Evolutionary conservation across 176 grass and related monocot genomes (phyloP).

Genomic region (Panicum miliaceum): DNA sequence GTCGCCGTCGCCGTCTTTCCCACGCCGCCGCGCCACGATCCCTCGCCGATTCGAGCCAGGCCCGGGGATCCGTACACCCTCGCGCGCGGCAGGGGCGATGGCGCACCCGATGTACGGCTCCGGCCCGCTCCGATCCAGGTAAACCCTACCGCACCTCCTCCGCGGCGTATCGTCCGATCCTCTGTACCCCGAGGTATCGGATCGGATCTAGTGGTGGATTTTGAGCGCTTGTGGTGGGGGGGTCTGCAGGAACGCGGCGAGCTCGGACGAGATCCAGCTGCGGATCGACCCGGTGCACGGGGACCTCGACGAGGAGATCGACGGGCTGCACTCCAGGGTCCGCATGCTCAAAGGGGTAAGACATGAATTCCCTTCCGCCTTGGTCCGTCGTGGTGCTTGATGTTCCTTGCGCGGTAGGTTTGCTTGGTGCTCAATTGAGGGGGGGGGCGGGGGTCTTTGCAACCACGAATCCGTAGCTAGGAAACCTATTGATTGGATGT

Average conservation of each 20-base stretch:
- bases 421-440: constrained; percentile 9
- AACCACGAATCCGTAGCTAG: not conserved
- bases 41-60: not conserved
- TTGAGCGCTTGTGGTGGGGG: not conserved
- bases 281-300: constrained; percentile 73
- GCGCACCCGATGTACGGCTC: constrained; percentile 65
- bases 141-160: not conserved
- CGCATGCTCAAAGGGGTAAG: constrained; percentile 67
- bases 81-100: constrained; percentile 31
- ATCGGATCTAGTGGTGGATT: not conserved
- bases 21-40: too few relatives aligned
- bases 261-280: constrained; percentile 76
- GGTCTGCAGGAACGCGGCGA: constrained; percentile 50
- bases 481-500: not conserved
- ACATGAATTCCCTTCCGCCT: not conserved
- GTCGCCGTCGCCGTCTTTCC: not conserved
- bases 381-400: not conserved
- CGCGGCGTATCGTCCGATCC: not conserved
- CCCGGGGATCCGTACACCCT: not conserved
- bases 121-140: constrained; percentile 80
- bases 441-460: not conserved
- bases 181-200: not conserved
- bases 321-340: constrained; percentile 57
- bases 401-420: not conserved
- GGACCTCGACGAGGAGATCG: constrained; percentile 75